Evolutionary conservation across 176 grass and related monocot genomes (phyloP).

Genomic region (Typha latifolia): DNA sequence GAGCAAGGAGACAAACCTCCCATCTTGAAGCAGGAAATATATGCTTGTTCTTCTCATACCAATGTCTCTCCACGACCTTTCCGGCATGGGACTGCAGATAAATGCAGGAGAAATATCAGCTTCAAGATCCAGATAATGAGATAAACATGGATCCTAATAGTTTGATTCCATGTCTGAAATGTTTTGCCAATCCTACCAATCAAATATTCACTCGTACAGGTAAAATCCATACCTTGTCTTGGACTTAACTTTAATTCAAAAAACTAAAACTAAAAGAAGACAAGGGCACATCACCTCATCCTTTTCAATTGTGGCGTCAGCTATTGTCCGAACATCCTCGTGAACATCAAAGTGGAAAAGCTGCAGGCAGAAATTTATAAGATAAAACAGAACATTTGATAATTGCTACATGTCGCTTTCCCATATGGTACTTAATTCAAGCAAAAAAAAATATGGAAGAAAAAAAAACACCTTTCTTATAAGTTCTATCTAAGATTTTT

Average conservation of each 20-base stretch:
- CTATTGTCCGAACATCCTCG: slow-evolving; percentile 88
- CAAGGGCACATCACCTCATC: slow-evolving; percentile 52
- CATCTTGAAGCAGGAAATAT: slow-evolving; percentile 99
- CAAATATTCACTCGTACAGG: neutral
- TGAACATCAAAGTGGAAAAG: slow-evolving; percentile 99
- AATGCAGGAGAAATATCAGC: neutral
- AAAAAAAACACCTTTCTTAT: neutral
- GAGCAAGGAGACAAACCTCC: slow-evolving; percentile 48
- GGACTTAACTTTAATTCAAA: neutral
- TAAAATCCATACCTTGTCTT: neutral
- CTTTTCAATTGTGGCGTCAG: slow-evolving; percentile 96
- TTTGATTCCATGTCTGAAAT: too few species aligned
- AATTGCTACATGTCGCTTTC: neutral
- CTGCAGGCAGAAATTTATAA: slow-evolving; percentile 24
- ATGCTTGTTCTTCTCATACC: slow-evolving; percentile 99
- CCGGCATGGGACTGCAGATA: slow-evolving; percentile 83
- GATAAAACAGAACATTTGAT: neutral
- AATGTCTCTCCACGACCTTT: slow-evolving; percentile 95
- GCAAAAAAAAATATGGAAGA: neutral
- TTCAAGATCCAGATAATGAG: neutral
- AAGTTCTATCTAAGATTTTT: neutral
- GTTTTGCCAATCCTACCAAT: neutral
- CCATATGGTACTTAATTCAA: neutral
- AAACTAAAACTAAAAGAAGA: slow-evolving; percentile 12
- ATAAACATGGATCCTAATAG: neutral